Conservation (phyloP, 495 filamentous ascomycete genomes). For the Extremus antarcticus region DNA sequence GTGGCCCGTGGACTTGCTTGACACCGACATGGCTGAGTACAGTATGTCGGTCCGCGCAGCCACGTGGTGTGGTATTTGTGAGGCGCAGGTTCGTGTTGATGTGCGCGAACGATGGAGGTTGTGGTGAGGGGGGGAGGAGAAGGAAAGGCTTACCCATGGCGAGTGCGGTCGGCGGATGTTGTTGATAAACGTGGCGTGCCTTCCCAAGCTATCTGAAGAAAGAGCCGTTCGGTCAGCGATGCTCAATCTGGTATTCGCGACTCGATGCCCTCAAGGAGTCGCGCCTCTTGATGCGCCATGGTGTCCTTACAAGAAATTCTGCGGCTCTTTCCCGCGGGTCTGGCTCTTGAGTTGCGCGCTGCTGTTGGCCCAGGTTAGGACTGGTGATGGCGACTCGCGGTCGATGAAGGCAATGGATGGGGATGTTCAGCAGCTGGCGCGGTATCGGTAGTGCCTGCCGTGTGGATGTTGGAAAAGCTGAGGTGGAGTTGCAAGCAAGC, state of each 20-base stretch:
- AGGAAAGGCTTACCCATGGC: conserved; percentile 29
- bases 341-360: neutral
- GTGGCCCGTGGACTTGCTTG: neutral
- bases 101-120: conserved; percentile 1
- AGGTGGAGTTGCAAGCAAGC: neutral
- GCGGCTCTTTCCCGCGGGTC: neutral
- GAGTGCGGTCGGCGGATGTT: conserved; percentile 9
- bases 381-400: neutral
- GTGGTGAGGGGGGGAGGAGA: conserved; percentile 3
- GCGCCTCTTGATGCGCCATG: neutral
- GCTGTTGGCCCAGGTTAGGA: neutral
- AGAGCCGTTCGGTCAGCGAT: conserved; percentile 6
- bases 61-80: neutral
- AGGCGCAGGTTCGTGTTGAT: neutral
- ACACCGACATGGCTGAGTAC: conserved; percentile 2
- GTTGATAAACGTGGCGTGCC: conserved; percentile 15
- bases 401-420: neutral
- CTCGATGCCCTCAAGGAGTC: neutral
- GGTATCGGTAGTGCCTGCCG: neutral
- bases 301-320: neutral
- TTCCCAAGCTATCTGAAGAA: conserved; percentile 11
- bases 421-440: too few species aligned
- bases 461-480: neutral
- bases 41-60: neutral
- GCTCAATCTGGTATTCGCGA: neutral